phyloP scores from a whole-genome alignment of 345 rosid species.

The Schrenkiella parvula region DNA sequence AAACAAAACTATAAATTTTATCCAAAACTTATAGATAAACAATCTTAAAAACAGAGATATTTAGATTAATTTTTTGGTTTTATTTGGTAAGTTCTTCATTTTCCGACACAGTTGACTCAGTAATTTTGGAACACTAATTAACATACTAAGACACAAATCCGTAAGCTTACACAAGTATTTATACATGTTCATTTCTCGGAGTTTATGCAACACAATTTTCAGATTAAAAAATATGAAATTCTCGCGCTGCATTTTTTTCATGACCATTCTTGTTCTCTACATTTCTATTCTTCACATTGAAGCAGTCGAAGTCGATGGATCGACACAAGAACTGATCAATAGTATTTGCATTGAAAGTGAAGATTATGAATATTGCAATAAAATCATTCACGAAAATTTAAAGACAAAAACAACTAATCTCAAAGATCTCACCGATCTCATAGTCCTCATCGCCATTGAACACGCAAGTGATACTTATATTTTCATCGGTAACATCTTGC shows the following conservation, averaged over 20 bases:
- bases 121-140: not conserved
- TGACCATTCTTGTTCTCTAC: not conserved
- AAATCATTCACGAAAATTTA: not conserved
- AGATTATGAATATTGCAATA: constrained; percentile 8
- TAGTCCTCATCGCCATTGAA: not conserved
- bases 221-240: constrained; percentile 7
- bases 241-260: not conserved
- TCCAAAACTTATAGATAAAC: not conserved
- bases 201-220: not conserved
- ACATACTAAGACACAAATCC: not conserved
- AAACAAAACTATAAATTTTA: not conserved
- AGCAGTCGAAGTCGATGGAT: not conserved
- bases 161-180: not conserved
- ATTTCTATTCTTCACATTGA: not conserved
- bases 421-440: constrained; percentile 7
- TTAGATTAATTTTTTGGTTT: not conserved
- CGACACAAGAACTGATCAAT: constrained; percentile 11
- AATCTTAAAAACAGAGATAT: not conserved
- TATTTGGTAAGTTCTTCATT: not conserved
- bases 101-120: not conserved
- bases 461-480: constrained; percentile 10
- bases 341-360: not conserved
- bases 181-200: constrained; percentile 7
- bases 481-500: constrained; percentile 15
- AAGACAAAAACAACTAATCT: constrained; percentile 4